Evolutionary conservation across 495 filamentous ascomycete genomes (phyloP).

Genomic region (Parathielavia appendiculata): DNA sequence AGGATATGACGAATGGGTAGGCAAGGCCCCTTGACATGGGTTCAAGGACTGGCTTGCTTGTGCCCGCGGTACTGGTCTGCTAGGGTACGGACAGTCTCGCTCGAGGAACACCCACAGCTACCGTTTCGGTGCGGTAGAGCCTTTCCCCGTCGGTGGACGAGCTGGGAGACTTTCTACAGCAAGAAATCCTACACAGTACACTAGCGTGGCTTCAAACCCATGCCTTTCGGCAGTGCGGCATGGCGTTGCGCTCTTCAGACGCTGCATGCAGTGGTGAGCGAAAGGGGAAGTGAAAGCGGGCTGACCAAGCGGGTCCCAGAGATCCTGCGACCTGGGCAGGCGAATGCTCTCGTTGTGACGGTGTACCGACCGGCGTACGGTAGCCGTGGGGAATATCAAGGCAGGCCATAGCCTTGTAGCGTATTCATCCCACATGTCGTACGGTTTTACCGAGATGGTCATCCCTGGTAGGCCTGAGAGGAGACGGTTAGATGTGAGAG

Average conservation of each 20-base stretch:
- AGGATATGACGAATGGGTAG: constrained; percentile 3
- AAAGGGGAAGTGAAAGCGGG: constrained; percentile 15
- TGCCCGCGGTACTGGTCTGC: constrained; percentile 10
- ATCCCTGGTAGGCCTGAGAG: not conserved
- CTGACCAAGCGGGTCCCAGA: constrained; percentile 2
- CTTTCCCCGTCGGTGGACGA: constrained; percentile 18
- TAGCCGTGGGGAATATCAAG: not conserved
- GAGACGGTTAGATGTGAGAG: not conserved
- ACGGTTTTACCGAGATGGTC: not conserved
- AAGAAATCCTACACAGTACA: not conserved
- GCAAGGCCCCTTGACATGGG: not conserved
- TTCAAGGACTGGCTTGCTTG: constrained; percentile 7
- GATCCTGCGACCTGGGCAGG: constrained; percentile 11
- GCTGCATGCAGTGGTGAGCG: constrained; percentile 16
- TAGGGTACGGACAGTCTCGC: constrained; percentile 19
- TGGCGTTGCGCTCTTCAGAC: constrained; percentile 25
- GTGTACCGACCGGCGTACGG: not conserved
- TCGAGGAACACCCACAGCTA: constrained; percentile 27
- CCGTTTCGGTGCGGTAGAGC: constrained; percentile 17
- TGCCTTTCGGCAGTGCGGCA: constrained; percentile 35
- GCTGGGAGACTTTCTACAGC: constrained; percentile 7
- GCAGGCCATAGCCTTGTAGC: not conserved
- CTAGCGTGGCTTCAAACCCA: constrained; percentile 17
- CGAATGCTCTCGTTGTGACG: not conserved
- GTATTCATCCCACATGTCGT: not conserved